Evolutionary conservation across 257 asterid species (phyloP), one percentile per base, ranked within the genome.

Genomic region (Plectranthus barbatus): DNA sequence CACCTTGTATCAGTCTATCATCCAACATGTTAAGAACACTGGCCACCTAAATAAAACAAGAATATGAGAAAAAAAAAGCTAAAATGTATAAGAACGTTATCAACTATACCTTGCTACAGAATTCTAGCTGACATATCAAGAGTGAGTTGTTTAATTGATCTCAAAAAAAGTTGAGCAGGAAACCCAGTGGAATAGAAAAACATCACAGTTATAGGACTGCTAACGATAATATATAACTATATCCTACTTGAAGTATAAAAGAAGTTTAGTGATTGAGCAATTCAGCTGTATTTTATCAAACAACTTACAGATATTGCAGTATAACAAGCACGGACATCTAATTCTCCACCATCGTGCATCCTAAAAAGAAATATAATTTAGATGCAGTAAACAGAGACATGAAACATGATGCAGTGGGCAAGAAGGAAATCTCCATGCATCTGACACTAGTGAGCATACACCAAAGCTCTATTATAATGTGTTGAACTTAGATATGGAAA

Each of bases 271-370:
- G 36, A 55, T 23, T 18, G 45, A 20, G 66, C 23, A 46, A 34
- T 29, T 54, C 37, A 71, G 49, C 68, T 9, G 51, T 15, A 26
- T 34, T 26, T 31, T 41, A 56, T 12, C 44, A 41, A 56, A 42
- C 45, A 57, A 82, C 99, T 80, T 81, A 93, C 99, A 51, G 99
- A 81, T 82, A 93, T 71, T 40, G 99, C 96, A 61, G 97, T 93
- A 80, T 90, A 93, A 78, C 99, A 87, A 54, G 97, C 96, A 39
- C 99, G 99, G 46, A 83, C 96, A 74, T 93, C 99, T 36, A 90
- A 45, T 78, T 93, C 99, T 60, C 99, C 99, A 19, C 97, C 99
- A 64, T 84, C 94, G 76, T 93, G 99, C 99, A 93, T 93, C 87
- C 95, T 90, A 77, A 57, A 61, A 51, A 46, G 19, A 44, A 72